Percentiles rank a stretch among this genome's conserved stretches.
Evolutionary conservation across 352 stramenopile genomes (phyloP).

Genomic region (Achlya hypogyna): DNA sequence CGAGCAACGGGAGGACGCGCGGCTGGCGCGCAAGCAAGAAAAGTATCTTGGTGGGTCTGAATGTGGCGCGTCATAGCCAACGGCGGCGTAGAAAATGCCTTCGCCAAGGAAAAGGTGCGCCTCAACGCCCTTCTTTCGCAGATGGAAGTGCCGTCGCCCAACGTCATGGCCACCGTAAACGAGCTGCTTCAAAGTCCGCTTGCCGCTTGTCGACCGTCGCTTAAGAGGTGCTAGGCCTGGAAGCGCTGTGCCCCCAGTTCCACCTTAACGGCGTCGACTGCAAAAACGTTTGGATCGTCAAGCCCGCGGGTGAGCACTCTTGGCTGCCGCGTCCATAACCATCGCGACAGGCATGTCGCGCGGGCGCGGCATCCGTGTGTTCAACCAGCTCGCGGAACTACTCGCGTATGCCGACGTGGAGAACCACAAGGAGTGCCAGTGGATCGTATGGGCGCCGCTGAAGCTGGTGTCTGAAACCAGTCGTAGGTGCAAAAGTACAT

Average conservation of each 20-base stretch:
- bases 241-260: conserved; percentile 54
- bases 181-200: conserved; percentile 15
- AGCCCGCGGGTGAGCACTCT: conserved; percentile 49
- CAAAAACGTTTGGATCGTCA: conserved; percentile 91
- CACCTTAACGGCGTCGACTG: conserved; percentile 53
- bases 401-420: conserved; percentile 81
- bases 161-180: conserved; percentile 4
- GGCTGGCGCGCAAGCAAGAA: conserved; percentile 29
- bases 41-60: conserved; percentile 12
- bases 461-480: not conserved
- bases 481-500: conserved; percentile 85
- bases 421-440: conserved; percentile 78
- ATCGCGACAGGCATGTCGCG: conserved; percentile 44
- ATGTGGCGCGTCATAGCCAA: conserved; percentile 16
- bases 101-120: conserved; percentile 46
- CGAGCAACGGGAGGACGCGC: conserved; percentile 12
- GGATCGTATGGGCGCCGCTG: conserved; percentile 27
- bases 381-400: conserved; percentile 71
- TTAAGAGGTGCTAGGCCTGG: conserved; percentile 23
- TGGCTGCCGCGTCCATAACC: not conserved
- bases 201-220: conserved; percentile 30
- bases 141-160: conserved; percentile 29
- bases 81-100: conserved; percentile 27
- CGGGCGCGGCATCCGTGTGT: conserved; percentile 81
- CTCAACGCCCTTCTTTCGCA: conserved; percentile 37